Evolutionary conservation across 345 rosid genomes (phyloP).

Genomic region (Raphanus sativus): DNA sequence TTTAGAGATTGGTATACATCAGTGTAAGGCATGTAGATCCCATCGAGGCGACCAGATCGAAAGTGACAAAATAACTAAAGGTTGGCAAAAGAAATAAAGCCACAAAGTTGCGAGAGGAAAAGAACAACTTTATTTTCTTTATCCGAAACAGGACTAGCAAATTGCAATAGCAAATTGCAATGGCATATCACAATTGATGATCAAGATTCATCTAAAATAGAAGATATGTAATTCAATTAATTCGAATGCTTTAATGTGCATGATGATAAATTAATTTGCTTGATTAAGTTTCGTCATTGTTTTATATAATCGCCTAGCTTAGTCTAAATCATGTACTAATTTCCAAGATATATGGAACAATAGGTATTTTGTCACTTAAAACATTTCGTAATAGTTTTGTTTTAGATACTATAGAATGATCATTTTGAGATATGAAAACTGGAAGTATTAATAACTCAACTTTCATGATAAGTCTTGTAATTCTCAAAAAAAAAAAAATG

Average conservation of each 20-base stretch:
- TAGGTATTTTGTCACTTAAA: neutral
- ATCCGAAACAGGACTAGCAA: constrained; percentile 37
- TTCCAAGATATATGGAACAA: neutral
- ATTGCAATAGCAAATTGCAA: constrained; percentile 27
- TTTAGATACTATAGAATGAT: neutral
- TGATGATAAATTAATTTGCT: neutral
- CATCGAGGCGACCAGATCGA: constrained; percentile 40
- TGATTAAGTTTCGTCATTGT: neutral
- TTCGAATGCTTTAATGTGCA: neutral
- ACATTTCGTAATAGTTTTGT: neutral
- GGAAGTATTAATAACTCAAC: too few relatives aligned
- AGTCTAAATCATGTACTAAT: neutral
- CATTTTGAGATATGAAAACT: neutral
- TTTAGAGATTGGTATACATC: constrained; percentile 19
- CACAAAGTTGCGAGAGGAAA: constrained; percentile 31
- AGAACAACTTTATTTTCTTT: constrained; percentile 15
- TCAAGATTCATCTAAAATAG: constrained; percentile 21
- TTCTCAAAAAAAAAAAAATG: neutral
- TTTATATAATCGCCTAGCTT: neutral
- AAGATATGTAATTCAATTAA: neutral
- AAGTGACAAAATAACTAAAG: constrained; percentile 38
- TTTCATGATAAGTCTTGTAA: neutral
- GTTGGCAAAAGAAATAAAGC: constrained; percentile 35
- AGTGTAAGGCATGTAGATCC: constrained; percentile 38
- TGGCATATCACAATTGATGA: constrained; percentile 24